Evolutionary conservation across 2,329 filamentous ascomycete species (phyloP), one percentile per base, ranked within the genome.

Genomic region (Didymella keratinophila): DNA sequence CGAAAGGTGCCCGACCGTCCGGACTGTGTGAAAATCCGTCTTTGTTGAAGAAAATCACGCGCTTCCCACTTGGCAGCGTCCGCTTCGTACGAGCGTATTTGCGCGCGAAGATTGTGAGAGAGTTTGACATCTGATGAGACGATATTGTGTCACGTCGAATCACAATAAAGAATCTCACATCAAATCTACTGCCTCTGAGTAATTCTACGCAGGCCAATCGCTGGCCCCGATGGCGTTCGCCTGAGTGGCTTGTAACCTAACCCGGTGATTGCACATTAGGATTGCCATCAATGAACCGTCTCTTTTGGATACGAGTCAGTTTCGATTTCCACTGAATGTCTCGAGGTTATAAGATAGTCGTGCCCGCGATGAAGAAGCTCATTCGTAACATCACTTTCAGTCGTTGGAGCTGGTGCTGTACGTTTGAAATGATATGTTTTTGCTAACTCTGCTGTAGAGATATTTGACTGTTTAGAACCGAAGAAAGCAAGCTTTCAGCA

Each of bases 401-500:
- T 2, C 39, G 27, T 9, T 21, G 18, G 21, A n/a, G 14, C 25
- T 23, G 23, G 34, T 37, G 8, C 18, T 49, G 37, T 42, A 23
- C 42, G 34, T 52, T 34, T 55, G 52, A 52, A 67, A 54, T 70
- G 55, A 62, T 66, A 49, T 67, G 52, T 65, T 70, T 68, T 70
- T 64, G 66, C 65, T 70, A 67, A 68, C 56, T 66, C 56, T 65
- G 66, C 63, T 61, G 64, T 64, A 67, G 64, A 63, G 52, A 65
- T 64, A 56, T 62, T 59, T 69, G 64, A 67, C 60, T 64, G 56
- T 62, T 65, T 60, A 51, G 69, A 74, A 66, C 56, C 64, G 61
- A 60, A 58, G 50, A 58, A 58, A 54, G 45, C 56, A 58, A 58
- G 56, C 63, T 55, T 56, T 58, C 62, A 69, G 70, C 70, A 68